Base-by-base conservation (phyloP, 2,329 filamentous ascomycete genomes). In the Fusarium mangiferae region DNA sequence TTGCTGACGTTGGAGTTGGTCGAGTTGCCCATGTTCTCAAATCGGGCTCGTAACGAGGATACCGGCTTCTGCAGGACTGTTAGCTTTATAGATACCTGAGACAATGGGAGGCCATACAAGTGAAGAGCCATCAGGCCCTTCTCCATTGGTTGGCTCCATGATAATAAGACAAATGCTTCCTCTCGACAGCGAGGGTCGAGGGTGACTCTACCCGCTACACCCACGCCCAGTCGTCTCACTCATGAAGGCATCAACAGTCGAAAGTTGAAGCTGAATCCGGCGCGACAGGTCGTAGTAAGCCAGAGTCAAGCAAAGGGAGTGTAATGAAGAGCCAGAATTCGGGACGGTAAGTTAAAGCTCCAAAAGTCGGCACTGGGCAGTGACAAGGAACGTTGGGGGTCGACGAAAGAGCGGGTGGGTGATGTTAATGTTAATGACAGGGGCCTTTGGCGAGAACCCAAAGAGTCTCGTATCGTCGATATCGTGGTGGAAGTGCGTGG, bases 41-140 rank as follows among this genome's bases (percentile, higher is more conserved):
- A 96, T 77, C 93, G 91, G 72, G 93, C 94, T 70, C 92, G 89
- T 69, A 96, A 86, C 58, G 93, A 95, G 58, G 94, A 96, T 57
- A 96, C 93, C 33, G 94, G 93, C 85, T 91, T 94, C 92, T 94
- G 72, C 10, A 38, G 57, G 26, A 36, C 52, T 51, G 71, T 82
- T 70, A 83, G 81, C 68, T 74, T 62, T 28, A 24, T 46, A 55
- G 30, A 60, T 26, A 18, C 35, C 13, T 46, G 45, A 22, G 28
- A 9, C 28, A 17, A 30, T 14, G 35, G 24, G 42, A 52, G 81
- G 60, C 82, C 90, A 82, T 82, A 93, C 92, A 78, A 95, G 91
- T 73, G 93, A 95, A 67, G 92, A 92, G 84, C 88, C 92, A 86
- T 95, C 93, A 66, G 90, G 90, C 83, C 90, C 92, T 77, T 93